phyloP scores from a whole-genome alignment of 2,329 filamentous ascomycete genomes.

The Corynespora cassiicola region DNA sequence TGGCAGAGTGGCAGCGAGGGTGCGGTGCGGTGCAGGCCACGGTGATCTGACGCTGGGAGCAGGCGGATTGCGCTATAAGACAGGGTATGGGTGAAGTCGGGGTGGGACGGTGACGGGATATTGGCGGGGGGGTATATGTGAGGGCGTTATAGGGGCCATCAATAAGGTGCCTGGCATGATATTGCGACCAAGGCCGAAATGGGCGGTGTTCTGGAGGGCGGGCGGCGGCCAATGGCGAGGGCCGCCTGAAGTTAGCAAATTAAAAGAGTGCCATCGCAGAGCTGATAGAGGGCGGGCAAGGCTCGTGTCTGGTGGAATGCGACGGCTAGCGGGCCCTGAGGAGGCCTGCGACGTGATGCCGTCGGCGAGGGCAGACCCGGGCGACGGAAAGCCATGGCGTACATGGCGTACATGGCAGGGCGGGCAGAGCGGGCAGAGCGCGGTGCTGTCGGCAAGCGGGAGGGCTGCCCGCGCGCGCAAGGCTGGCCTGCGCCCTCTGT shows the following conservation, averaged over 20 bases:
- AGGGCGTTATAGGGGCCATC: slow-evolving; percentile 30
- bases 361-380: slow-evolving; percentile 12
- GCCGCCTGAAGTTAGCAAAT: slow-evolving; percentile 19
- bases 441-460: slow-evolving; percentile 19
- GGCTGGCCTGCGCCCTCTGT: too few species aligned
- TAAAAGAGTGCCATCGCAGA: slow-evolving; percentile 5
- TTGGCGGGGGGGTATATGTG: slow-evolving; percentile 37
- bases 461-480: slow-evolving; percentile 14
- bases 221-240: slow-evolving; percentile 14
- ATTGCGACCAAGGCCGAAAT: slow-evolving; percentile 15
- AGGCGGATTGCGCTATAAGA: slow-evolving; percentile 28
- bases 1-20: slow-evolving; percentile 8
- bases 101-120: slow-evolving; percentile 18
- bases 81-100: slow-evolving; percentile 24
- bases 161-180: slow-evolving; percentile 24
- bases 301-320: slow-evolving; percentile 13
- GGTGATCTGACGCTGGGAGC: slow-evolving; percentile 25
- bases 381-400: slow-evolving; percentile 14
- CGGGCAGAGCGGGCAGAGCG: too few species aligned
- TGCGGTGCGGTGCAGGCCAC: slow-evolving; percentile 8
- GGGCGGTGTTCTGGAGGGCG: slow-evolving; percentile 7
- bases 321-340: neutral
- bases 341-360: slow-evolving; percentile 1
- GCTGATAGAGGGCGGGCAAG: slow-evolving; percentile 11
- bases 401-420: too few species aligned